Evolutionary conservation across 208 protist genomes (phyloP).

Genomic region (Leishmania major): DNA sequence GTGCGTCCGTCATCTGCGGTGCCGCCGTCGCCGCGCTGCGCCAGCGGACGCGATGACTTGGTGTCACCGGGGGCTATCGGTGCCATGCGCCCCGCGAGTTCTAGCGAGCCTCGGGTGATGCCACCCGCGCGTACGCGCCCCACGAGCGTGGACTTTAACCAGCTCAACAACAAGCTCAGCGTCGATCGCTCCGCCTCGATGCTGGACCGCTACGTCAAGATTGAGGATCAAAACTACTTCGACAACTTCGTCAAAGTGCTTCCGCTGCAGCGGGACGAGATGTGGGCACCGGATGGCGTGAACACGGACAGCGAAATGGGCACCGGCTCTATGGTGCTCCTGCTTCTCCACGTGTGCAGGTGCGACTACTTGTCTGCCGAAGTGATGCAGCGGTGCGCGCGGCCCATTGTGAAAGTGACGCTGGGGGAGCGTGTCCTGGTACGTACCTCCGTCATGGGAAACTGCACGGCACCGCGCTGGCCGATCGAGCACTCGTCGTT

Average conservation of each 20-base stretch:
- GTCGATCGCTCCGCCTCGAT: conserved; percentile 61
- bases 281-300: conserved; percentile 59
- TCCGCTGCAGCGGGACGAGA: conserved; percentile 65
- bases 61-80: conserved; percentile 27
- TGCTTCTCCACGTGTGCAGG: conserved; percentile 74
- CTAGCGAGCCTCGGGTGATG: conserved; percentile 39
- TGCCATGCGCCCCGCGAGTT: conserved; percentile 27
- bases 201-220: conserved; percentile 87
- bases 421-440: conserved; percentile 66
- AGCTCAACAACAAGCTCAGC: conserved; percentile 68
- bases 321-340: conserved; percentile 51
- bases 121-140: conserved; percentile 34
- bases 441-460: conserved; percentile 53
- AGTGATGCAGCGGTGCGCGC: conserved; percentile 34
- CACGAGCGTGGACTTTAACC: conserved; percentile 73
- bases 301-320: conserved; percentile 20
- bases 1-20: conserved; percentile 40
- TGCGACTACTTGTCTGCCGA: conserved; percentile 53
- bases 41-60: conserved; percentile 23
- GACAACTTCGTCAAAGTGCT: conserved; percentile 74
- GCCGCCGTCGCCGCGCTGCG: conserved; percentile 35
- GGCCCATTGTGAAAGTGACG: conserved; percentile 74
- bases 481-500: conserved; percentile 77
- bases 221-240: conserved; percentile 90
- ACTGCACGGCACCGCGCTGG: conserved; percentile 52